Evolutionary conservation across 2,329 filamentous ascomycete genomes (phyloP), one percentile per base, ranked within the genome.

Genomic region (Phaeophleospora eucalypticola): DNA sequence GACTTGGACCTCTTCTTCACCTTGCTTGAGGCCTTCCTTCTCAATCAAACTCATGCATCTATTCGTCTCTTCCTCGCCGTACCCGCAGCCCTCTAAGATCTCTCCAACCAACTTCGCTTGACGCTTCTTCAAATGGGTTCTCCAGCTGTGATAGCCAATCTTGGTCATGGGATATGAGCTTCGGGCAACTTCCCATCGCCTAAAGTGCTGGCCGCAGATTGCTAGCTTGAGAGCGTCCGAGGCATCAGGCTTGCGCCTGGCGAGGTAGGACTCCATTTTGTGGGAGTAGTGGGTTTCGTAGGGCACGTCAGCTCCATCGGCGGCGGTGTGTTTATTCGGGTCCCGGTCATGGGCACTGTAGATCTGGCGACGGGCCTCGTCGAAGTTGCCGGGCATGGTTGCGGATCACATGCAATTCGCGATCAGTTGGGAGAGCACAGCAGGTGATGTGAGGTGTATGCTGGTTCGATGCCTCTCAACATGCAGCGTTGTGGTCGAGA

Each of bases 271-370:
- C 41, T 84, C 88, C 84, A 90, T 90, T 67, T 88, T 82, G 41
- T 77, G 76, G 4, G 88, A 87, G 65, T 94, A 94, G 71, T 89
- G 82, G 1, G 91, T 81, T 68, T 94, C 89, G 68, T 88, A 89
- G 1, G 87, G 85, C 1, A 82, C 59, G 43, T 68, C 58, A 27
- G 66, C 62, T 49, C 65, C 68, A 44, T 74, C 68, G 46, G 71
- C 61, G 20, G 71, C 64, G 14, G 69, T 72, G 41, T 73, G 66
- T 49, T 73, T 76, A 60, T 72, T 84, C 3, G 86, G 84, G 65
- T 89, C 86, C 54, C 77, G 68, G 46, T 79, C 70, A 68, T 89
- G 86, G 0, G 84, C 87, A 45, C 78, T 76, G 70, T 93, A 87
- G 61, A 94, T 90, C 56, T 82, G 75, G 32, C 73, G 65, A 34